Base-by-base conservation (phyloP, 129 eudicot species). In the Pulicaria dysenterica region DNA sequence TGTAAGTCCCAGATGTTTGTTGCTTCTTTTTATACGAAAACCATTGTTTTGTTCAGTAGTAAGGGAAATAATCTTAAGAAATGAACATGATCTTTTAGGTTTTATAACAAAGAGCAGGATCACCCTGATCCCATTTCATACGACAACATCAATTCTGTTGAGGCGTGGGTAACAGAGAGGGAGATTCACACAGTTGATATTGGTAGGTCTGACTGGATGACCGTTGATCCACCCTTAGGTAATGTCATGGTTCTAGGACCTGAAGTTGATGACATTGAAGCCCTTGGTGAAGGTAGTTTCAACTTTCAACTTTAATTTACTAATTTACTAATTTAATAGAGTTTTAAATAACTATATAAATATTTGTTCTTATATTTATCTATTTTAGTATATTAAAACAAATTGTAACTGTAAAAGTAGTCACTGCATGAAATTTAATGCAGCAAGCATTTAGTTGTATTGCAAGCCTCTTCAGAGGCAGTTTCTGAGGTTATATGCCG, bases 181-280 rank as follows among this genome's bases (percentile, higher is more conserved):
- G 89, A 85, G 66, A 73, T 81, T 51, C 70, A 84, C 62, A 40
- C 86, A 64, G 89, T 86, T 58, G 95, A 85, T 69, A 17, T 76
- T 15, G 90, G 77, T 14, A 85, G 85, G 60, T 73, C 87, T 15
- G 96, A 87, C 56, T 94, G 96, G 95, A 83, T 82, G 95, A 71
- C 81, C 5, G 85, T 94, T 73, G 95, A 85, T 60, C 95, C 90
- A 6, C 98, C 98, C 7, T 76, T 82, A 37, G 91, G 86, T 16
- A 80, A 82, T 67, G 59, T 74, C 47, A 67, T 66, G 81, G 83
- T 74, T 54, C 72, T 84, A 79, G 88, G 84, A 75, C 82, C 84
- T 14, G 72, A 76, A 78, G 72, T 54, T 43, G 98, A 92, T 73
- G 98, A 94, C 67, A 34, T 90, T 63, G 95, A 94, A 83, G 92